Evolutionary conservation across 257 asterid species (phyloP).

Genomic region (Plectranthus barbatus): DNA sequence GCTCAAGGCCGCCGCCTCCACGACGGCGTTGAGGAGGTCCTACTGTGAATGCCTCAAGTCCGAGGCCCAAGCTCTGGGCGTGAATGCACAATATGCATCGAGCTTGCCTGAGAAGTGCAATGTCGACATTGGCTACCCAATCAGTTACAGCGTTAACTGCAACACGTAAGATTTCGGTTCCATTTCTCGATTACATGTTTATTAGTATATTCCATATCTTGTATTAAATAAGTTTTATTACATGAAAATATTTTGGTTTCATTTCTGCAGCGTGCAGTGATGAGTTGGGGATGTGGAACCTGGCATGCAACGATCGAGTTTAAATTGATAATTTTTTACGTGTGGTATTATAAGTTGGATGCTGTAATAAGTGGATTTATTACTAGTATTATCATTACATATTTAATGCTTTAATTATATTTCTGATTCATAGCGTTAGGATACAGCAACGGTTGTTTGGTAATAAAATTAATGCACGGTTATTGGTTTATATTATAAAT

Average conservation of each 20-base stretch:
- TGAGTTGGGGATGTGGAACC: not conserved
- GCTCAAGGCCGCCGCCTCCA: conserved; percentile 9
- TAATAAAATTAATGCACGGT: too few relatives aligned
- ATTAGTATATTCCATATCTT: too few relatives aligned
- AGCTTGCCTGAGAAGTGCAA: conserved; percentile 15
- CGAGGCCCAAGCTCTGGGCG: conserved; percentile 1
- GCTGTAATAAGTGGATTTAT: not conserved
- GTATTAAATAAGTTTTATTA: too few relatives aligned
- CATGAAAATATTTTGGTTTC: too few relatives aligned
- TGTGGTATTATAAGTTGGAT: too few relatives aligned
- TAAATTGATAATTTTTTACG: too few relatives aligned
- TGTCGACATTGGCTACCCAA: conserved; percentile 10
- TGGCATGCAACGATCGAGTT: not conserved
- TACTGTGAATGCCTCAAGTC: conserved; percentile 23
- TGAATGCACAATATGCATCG: not conserved
- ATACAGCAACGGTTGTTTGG: not conserved
- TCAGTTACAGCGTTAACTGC: conserved; percentile 17
- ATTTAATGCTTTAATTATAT: too few relatives aligned
- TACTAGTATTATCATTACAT: too few relatives aligned
- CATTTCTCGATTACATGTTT: not conserved
- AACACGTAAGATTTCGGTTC: conserved; percentile 7
- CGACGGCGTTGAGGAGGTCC: not conserved
- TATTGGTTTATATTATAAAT: not conserved
- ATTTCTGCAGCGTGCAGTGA: not conserved
- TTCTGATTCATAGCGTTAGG: not conserved